Evolutionary conservation across 306 rosid species (phyloP).

Genomic region (Luffa acutangula): DNA sequence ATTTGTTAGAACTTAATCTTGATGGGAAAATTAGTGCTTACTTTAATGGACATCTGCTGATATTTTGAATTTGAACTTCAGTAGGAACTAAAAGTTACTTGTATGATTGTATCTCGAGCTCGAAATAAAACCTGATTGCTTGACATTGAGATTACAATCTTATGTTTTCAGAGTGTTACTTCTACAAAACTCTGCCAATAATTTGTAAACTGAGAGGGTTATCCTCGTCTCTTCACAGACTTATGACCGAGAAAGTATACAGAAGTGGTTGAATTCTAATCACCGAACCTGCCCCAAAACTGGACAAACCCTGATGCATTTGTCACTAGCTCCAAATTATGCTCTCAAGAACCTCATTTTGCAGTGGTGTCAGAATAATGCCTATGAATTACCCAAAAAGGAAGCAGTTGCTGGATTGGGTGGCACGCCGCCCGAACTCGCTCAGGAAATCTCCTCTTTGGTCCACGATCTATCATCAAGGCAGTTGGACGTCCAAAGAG

Average conservation of each 20-base stretch:
- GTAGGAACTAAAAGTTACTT: background rate
- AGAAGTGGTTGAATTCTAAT: constrained; percentile 62
- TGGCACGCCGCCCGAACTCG: constrained; percentile 18
- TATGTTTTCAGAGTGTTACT: constrained; percentile 1
- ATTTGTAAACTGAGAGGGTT: constrained; percentile 14
- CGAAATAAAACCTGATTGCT: background rate
- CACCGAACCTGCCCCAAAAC: constrained; percentile 52
- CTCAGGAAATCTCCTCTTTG: constrained; percentile 40
- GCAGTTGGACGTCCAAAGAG: constrained; percentile 44
- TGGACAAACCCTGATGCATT: constrained; percentile 34
- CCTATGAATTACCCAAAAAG: constrained; percentile 40
- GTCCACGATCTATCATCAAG: constrained; percentile 38
- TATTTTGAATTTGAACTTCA: background rate
- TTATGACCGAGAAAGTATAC: constrained; percentile 79
- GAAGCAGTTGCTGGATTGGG: constrained; percentile 18
- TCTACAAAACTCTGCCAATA: background rate
- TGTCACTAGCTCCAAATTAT: constrained; percentile 41
- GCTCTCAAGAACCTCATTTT: constrained; percentile 47
- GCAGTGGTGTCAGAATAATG: constrained; percentile 62
- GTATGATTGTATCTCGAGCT: background rate
- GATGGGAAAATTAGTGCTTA: background rate
- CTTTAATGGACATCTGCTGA: background rate
- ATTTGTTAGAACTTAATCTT: background rate
- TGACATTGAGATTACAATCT: background rate
- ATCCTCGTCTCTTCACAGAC: constrained; percentile 35